A percentile compares a stretch with the other conserved stretches of the same genome.
phyloP scores from a whole-genome alignment of 805 yeast genomes.

The Helenozyma rhizophorensis region DNA sequence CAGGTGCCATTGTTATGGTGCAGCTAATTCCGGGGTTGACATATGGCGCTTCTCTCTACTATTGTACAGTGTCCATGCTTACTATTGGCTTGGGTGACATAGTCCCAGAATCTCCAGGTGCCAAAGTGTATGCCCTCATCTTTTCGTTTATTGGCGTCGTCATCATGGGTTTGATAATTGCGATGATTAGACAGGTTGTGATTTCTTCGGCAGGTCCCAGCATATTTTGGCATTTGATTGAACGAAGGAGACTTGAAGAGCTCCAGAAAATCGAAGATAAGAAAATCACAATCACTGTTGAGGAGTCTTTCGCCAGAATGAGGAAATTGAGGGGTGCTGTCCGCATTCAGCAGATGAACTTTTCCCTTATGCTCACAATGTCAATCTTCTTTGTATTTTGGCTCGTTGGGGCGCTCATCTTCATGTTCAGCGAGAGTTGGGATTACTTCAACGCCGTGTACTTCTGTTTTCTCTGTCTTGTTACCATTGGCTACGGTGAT shows the following conservation, averaged over 20 bases:
- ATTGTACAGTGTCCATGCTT: slow-evolving; percentile 64
- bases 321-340: slow-evolving; percentile 45
- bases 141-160: slow-evolving; percentile 70
- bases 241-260: slow-evolving; percentile 39
- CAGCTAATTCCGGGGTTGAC: slow-evolving; percentile 30
- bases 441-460: slow-evolving; percentile 66
- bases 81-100: slow-evolving; percentile 84
- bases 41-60: slow-evolving; percentile 69
- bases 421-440: slow-evolving; percentile 65
- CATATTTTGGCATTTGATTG: slow-evolving; percentile 62
- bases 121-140: slow-evolving; percentile 55
- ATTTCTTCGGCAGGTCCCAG: slow-evolving; percentile 59
- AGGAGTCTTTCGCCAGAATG: slow-evolving; percentile 55
- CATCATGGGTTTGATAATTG: slow-evolving; percentile 67
- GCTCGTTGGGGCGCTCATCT: slow-evolving; percentile 69
- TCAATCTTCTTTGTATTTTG: slow-evolving; percentile 53
- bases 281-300: slow-evolving; percentile 25
- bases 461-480: slow-evolving; percentile 67
- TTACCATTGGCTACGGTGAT: slow-evolving; percentile 87
- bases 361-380: slow-evolving; percentile 38
- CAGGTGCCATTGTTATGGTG: slow-evolving; percentile 54
- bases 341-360: slow-evolving; percentile 30
- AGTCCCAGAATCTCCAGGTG: slow-evolving; percentile 48
- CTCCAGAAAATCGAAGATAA: slow-evolving; percentile 19
- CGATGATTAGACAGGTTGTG: slow-evolving; percentile 64